A percentile compares a stretch with the other conserved stretches of the same genome.
Evolutionary conservation across 1,284 basidiomycete genomes (phyloP).

Genomic region (Phlebopus sp.): DNA sequence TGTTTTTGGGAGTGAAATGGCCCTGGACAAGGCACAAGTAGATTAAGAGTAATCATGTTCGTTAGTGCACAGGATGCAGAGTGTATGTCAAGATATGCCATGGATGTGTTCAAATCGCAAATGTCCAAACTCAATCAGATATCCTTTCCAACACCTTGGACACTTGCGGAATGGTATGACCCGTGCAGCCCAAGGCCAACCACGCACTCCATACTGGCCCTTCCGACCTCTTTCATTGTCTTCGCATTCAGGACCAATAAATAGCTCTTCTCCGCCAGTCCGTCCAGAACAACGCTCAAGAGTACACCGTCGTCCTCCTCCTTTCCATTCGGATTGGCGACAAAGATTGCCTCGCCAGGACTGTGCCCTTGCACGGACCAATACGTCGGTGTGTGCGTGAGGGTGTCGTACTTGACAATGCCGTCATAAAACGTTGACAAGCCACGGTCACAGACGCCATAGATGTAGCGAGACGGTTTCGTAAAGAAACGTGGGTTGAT

Average conservation of each 20-base stretch:
- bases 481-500: conserved; percentile 30
- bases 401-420: conserved; percentile 35
- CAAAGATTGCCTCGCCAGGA: conserved; percentile 37
- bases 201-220: conserved; percentile 33
- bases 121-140: conserved; percentile 6
- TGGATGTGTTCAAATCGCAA: background rate
- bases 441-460: conserved; percentile 28
- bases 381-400: conserved; percentile 16
- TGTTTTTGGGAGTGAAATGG: no score
- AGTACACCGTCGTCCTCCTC: conserved; percentile 39
- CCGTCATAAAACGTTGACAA: conserved; percentile 34
- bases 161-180: conserved; percentile 15
- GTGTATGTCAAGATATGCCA: no score
- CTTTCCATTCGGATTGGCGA: conserved; percentile 26
- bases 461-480: conserved; percentile 34
- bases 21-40: no score
- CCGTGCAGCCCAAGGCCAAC: conserved; percentile 39
- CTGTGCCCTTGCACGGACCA: conserved; percentile 31
- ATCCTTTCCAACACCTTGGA: conserved; percentile 18
- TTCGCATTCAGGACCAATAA: conserved; percentile 34
- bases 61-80: no score
- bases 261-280: conserved; percentile 28
- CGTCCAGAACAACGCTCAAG: conserved; percentile 36
- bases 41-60: no score
- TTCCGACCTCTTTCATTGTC: conserved; percentile 34